Evolutionary conservation across 164 flowering plant genomes (phyloP), one percentile per base, ranked within the genome.

Genomic region (Stephania japonica): DNA sequence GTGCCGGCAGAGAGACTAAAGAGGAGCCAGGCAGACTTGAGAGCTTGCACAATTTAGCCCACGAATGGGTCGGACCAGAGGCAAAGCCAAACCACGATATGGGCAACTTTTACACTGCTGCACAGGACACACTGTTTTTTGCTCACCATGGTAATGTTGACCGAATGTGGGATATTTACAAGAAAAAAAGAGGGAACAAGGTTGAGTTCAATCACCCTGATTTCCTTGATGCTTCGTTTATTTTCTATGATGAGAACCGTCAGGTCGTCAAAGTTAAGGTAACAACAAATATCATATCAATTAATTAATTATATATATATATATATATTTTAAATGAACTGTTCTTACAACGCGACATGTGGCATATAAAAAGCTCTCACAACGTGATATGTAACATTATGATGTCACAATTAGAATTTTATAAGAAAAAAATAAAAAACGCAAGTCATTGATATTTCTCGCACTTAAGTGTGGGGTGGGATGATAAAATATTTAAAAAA

Each of bases 61-160:
- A 76, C 27, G 43, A 38, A 7, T 77, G 79, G 79, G 38, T 43
- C 18, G 79, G 79, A 18, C 65, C 67, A 10, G n/a, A 14, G 21
- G 59, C 26, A 7, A 9, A 21, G 1, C 76, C 79, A 4, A n/a
- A 70, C 42, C 24, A 66, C 3, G 73, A 77, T 43, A 77, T 70
- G 80, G 80, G 76, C 1, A 65, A 77, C 50, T 77, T 77, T 42
- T 25, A 38, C 56, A 65, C 76, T 23, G 76, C 80, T 4, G 76
- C 74, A 1, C 76, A 68, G 21, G 76, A 77, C 38, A 65, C 76
- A 14, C 0, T 66, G 21, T 77, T 77, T 70, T 77, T 41, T 53
- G 76, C 41, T 42, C 80, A 73, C 68, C 80, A 77, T 43, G 76
- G 63, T 24, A 73, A 77, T 59, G 63, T 77, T 5, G 80, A 77